Evolutionary conservation across 352 stramenopile genomes (phyloP).

Genomic region (Globisporangium orthogonon): DNA sequence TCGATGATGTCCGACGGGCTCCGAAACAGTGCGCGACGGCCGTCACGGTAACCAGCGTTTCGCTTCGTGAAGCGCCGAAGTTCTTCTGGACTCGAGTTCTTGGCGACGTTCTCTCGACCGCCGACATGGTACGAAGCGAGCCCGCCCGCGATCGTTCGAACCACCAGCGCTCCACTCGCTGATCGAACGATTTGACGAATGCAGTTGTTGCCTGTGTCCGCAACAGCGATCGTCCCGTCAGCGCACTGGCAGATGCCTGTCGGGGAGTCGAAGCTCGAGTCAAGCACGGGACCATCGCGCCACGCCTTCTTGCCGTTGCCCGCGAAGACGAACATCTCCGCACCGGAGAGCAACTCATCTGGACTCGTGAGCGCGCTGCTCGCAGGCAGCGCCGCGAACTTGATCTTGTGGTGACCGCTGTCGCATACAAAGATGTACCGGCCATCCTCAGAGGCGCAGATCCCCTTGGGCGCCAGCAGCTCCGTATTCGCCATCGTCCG

Average conservation of each 20-base stretch:
- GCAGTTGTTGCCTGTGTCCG: conserved; percentile 51
- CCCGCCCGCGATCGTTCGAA: conserved; percentile 32
- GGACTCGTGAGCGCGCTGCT: conserved; percentile 16
- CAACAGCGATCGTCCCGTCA: conserved; percentile 33
- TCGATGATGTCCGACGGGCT: conserved; percentile 28
- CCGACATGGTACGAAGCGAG: conserved; percentile 6
- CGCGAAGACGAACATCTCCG: conserved; percentile 41
- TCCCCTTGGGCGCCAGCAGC: conserved; percentile 38
- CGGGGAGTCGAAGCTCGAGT: conserved; percentile 36
- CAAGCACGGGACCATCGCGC: conserved; percentile 30
- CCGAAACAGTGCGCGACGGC: conserved; percentile 30
- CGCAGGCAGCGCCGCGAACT: conserved; percentile 30
- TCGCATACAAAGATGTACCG: conserved; percentile 49
- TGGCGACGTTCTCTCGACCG: conserved; percentile 3
- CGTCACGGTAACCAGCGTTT: conserved; percentile 23
- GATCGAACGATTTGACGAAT: conserved; percentile 31
- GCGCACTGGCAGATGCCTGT: conserved; percentile 26
- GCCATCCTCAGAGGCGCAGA: conserved; percentile 29
- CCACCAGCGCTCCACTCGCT: conserved; percentile 19
- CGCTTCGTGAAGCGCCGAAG: conserved; percentile 9
- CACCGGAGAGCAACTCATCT: conserved; percentile 7
- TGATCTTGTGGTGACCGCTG: conserved; percentile 46
- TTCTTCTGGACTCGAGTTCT: conserved; percentile 4
- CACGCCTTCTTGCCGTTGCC: conserved; percentile 35
- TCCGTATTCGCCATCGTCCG: conserved; percentile 22